Base-by-base conservation (phyloP, 2,329 filamentous ascomycete species). In the Aspergillus luchuensis region DNA sequence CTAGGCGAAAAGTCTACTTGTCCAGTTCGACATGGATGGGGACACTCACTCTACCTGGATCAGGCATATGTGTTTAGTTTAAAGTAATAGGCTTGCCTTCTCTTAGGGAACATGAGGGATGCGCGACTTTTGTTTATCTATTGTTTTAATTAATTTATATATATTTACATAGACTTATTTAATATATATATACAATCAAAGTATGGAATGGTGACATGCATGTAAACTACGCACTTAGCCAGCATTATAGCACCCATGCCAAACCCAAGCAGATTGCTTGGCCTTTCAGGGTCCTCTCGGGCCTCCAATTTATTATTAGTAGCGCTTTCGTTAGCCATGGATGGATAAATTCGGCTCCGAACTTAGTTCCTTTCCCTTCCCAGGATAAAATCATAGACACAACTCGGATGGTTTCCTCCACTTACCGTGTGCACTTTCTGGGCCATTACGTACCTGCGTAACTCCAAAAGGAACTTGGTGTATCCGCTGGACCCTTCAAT, bases 281-380 rank as follows among this genome's bases (percentile, higher is more conserved):
- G 47, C 47, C 43, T 30, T 33, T 56, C 53, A 56, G 39, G 53
- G 53, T 56, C 53, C 28, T 36, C 17, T 38, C 19, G 53, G 53
- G n/a, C 25, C 47, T 30, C n/a, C 47, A 43, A 21, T 17, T 39
- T 56, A 43, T 55, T 43, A 55, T 56, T 45, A 56, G 19, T 25
- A 56, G 41, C 41, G 33, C 11, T 36, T 17, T 45, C 53, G 39
- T 8, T 56, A 56, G 39, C 41, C 39, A 28, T 56, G 39, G 38
- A 55, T 55, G 53, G 28, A 39, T 36, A 43, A 45, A 50, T 25
- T 45, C 53, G 39, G 39, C 17, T 56, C 53, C 53, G 23, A 33
- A 25, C 25, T 47, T 56, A 56, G 53, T 33, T 45, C 30, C 8
- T 15, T 4, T 38, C 8, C 21, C 4, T 38, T 36, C 10, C n/a